phyloP scores from a whole-genome alignment of 345 rosid species.

The Abelmoschus esculentus region DNA sequence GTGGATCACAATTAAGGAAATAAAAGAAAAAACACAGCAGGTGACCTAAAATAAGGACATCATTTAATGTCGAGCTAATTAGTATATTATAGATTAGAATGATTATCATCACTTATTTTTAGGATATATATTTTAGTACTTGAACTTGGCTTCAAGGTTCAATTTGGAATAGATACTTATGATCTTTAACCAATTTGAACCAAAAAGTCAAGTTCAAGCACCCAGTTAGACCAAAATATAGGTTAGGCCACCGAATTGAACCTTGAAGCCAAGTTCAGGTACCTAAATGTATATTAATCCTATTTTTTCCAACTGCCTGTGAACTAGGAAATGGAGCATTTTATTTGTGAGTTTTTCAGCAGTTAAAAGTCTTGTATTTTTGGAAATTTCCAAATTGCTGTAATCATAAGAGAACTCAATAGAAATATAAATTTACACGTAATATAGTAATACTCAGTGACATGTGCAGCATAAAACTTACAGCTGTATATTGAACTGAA shows the following conservation, averaged over 20 bases:
- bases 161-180: no score
- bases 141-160: no score
- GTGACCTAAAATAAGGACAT: background rate
- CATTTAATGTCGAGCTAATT: background rate
- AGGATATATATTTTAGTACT: no score
- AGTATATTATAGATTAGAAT: background rate
- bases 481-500: constrained; percentile 77
- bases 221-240: no score
- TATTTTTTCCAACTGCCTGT: background rate
- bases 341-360: background rate
- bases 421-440: background rate
- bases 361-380: background rate
- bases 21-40: background rate
- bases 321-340: background rate
- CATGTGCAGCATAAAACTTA: constrained; percentile 26
- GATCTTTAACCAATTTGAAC: no score
- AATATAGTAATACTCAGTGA: background rate
- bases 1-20: background rate
- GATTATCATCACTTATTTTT: background rate
- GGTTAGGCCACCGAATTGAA: no score
- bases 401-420: background rate
- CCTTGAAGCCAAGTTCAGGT: no score
- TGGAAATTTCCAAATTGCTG: background rate
- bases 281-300: no score
- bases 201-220: no score